phyloP scores from a whole-genome alignment of 75 land plant species.

The Cunninghamia lanceolata region DNA sequence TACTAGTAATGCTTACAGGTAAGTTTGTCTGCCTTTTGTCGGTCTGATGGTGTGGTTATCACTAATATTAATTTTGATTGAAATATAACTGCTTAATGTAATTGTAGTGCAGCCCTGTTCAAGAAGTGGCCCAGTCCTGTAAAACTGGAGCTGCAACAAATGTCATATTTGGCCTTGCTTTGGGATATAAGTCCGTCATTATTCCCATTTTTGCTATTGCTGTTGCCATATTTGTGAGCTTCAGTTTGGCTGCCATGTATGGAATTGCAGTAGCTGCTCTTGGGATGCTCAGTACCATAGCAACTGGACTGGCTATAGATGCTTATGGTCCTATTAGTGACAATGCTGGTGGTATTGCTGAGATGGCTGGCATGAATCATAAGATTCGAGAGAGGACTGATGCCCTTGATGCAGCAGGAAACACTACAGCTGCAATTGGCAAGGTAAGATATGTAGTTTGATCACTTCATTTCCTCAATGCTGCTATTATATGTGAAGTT shows the following conservation, averaged over 20 bases:
- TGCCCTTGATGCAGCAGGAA: slow-evolving; percentile 89
- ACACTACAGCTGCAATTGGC: slow-evolving; percentile 91
- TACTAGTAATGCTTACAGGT: slow-evolving; percentile 88
- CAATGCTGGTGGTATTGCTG: slow-evolving; percentile 92
- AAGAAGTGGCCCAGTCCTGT: slow-evolving; percentile 86
- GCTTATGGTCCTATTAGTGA: slow-evolving; percentile 94
- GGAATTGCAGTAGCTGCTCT: slow-evolving; percentile 85
- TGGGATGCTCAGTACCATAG: slow-evolving; percentile 85
- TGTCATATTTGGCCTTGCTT: slow-evolving; percentile 76
- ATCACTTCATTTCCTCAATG: background rate
- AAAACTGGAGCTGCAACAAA: slow-evolving; percentile 86
- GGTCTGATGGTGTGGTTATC: background rate
- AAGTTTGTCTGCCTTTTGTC: background rate
- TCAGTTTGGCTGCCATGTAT: slow-evolving; percentile 77
- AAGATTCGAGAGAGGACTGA: slow-evolving; percentile 75
- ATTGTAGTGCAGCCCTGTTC: slow-evolving; percentile 64
- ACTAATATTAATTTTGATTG: background rate
- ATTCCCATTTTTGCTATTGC: slow-evolving; percentile 85
- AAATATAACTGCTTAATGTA: background rate
- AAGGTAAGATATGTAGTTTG: slow-evolving; percentile 40
- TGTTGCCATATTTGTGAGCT: slow-evolving; percentile 69
- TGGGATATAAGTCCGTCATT: slow-evolving; percentile 87
- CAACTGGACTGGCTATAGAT: slow-evolving; percentile 81
- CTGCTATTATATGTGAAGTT: background rate
- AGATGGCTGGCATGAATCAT: slow-evolving; percentile 87